Conservation (phyloP, 139 green algal genomes). For the Chlamydomonas schloesseri region DNA sequence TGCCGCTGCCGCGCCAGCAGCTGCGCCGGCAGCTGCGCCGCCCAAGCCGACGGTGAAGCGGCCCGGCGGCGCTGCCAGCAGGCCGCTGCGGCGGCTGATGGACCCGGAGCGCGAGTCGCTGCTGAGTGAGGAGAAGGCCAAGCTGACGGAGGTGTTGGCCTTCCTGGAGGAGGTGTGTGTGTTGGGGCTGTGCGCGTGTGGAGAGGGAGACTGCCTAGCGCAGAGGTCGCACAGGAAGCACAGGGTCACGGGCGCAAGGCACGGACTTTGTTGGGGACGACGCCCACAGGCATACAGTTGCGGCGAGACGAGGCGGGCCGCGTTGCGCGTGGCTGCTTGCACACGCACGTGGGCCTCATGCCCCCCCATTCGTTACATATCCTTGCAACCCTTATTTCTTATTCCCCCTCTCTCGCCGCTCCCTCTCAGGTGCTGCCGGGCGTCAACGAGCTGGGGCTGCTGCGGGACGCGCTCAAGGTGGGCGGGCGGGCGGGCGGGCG, state of each 20-base stretch:
- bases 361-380: no score
- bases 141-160: slow-evolving; percentile 42
- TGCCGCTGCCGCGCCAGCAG: neutral
- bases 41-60: neutral
- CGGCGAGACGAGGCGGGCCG: no score
- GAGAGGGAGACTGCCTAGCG: no score
- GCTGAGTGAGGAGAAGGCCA: slow-evolving; percentile 60
- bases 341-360: no score
- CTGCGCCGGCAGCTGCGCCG: neutral
- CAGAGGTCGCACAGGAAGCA: no score
- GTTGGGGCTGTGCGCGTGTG: neutral
- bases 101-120: slow-evolving; percentile 59
- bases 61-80: neutral
- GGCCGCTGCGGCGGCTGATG: slow-evolving; percentile 61
- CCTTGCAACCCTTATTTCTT: no score
- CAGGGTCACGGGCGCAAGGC: no score
- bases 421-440: slow-evolving; percentile 43
- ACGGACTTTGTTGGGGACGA: no score
- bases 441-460: slow-evolving; percentile 71
- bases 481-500: neutral
- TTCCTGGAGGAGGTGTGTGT: slow-evolving; percentile 66
- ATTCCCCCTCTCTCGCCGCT: neutral
- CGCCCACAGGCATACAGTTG: no score
- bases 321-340: no score
- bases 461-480: slow-evolving; percentile 64